Evolutionary conservation across 768 basidiomycete genomes (phyloP).

Genomic region (Hericium alpestre): DNA sequence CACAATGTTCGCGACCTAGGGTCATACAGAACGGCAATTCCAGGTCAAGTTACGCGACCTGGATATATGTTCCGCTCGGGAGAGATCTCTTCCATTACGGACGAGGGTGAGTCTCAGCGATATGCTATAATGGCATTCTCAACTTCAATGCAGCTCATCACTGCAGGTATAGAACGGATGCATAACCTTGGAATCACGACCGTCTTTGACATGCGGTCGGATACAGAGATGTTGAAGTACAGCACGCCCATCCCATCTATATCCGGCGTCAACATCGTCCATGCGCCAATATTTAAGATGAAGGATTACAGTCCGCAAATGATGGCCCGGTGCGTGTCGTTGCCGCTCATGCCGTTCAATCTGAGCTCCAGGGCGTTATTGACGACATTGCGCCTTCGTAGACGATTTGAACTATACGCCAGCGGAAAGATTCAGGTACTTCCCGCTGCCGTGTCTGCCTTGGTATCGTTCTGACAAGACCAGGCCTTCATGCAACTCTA

Average conservation of each 20-base stretch:
- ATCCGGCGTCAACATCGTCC: conserved; percentile 50
- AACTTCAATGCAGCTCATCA: neutral
- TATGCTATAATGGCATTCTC: neutral
- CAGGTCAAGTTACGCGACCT: conserved; percentile 42
- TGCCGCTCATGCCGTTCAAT: conserved; percentile 1
- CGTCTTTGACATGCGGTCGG: conserved; percentile 71
- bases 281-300: conserved; percentile 51
- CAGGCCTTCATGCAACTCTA: conserved; percentile 78
- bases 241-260: conserved; percentile 53
- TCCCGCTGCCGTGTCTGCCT: neutral
- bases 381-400: conserved; percentile 14
- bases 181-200: conserved; percentile 51
- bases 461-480: neutral
- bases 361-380: neutral
- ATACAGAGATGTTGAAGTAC: conserved; percentile 71
- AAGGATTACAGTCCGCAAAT: conserved; percentile 78
- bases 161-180: conserved; percentile 46
- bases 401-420: conserved; percentile 65
- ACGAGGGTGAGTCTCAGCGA: conserved; percentile 39
- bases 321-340: conserved; percentile 68
- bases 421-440: conserved; percentile 69
- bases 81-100: conserved; percentile 60
- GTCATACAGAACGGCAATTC: conserved; percentile 39
- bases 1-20: conserved; percentile 71
- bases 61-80: conserved; percentile 56